Conservation (phyloP, 805 yeast species). For the Myxozyma vanderwaltii region DNA sequence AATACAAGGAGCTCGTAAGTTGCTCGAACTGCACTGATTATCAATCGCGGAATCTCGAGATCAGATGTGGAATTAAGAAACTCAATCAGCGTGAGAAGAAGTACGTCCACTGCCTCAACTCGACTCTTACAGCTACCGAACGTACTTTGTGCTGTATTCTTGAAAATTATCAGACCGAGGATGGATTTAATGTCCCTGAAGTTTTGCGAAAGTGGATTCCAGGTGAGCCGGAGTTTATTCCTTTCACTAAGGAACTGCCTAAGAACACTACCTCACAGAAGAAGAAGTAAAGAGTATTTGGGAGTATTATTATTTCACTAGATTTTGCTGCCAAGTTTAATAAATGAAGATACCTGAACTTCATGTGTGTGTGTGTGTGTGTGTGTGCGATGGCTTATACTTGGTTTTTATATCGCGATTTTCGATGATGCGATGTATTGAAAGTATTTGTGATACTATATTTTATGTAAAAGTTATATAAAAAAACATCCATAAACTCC, state of each 20-base stretch:
- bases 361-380: too few species aligned
- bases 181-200: conserved; percentile 85
- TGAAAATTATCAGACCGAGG: conserved; percentile 97
- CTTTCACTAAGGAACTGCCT: conserved; percentile 86
- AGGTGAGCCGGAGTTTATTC: conserved; percentile 97
- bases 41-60: conserved; percentile 97
- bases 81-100: conserved; percentile 93
- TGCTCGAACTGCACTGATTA: conserved; percentile 99
- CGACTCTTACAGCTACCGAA: conserved; percentile 96
- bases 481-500: background rate
- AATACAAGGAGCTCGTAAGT: conserved; percentile 95
- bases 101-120: conserved; percentile 97
- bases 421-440: too few species aligned
- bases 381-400: too few species aligned
- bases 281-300: conserved; percentile 43
- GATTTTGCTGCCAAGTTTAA: too few species aligned
- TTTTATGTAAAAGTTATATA: background rate
- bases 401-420: background rate
- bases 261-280: conserved; percentile 85
- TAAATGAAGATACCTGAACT: too few species aligned
- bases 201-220: conserved; percentile 95
- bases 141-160: conserved; percentile 96
- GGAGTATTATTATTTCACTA: background rate
- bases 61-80: conserved; percentile 97
- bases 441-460: too few species aligned